Conservation (phyloP, 2,329 filamentous ascomycete genomes). For the Cadophora luteo-olivacea region DNA sequence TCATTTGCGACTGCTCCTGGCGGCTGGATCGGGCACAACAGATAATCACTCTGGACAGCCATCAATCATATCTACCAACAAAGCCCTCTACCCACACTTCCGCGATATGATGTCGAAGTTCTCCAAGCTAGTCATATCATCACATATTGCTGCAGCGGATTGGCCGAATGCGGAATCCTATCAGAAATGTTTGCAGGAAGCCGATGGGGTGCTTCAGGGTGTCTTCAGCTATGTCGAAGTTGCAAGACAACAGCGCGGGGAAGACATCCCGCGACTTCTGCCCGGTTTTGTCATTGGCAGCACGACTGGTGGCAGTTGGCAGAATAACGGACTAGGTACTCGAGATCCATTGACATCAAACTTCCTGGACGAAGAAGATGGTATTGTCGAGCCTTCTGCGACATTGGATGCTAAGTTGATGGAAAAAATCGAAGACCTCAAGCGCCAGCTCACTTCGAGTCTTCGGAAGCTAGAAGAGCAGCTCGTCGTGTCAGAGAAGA, state of each 20-base stretch:
- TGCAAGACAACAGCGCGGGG: constrained; percentile 88
- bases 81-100: constrained; percentile 95
- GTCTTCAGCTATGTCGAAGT: constrained; percentile 98
- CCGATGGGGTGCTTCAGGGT: constrained; percentile 92
- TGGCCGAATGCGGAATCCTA: constrained; percentile 94
- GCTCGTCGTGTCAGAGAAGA: constrained; percentile 77
- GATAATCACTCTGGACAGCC: constrained; percentile 99
- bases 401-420: constrained; percentile 78
- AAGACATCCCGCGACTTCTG: constrained; percentile 89
- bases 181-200: constrained; percentile 94
- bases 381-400: constrained; percentile 71
- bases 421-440: constrained; percentile 84
- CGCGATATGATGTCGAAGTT: constrained; percentile 99
- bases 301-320: constrained; percentile 86
- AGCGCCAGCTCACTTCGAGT: constrained; percentile 82
- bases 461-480: constrained; percentile 89
- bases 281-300: constrained; percentile 93
- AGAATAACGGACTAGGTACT: constrained; percentile 69
- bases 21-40: constrained; percentile 93
- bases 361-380: constrained; percentile 85
- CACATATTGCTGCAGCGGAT: constrained; percentile 95
- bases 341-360: constrained; percentile 79
- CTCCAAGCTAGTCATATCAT: constrained; percentile 97
- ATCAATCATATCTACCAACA: constrained; percentile 99
- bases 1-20: constrained; percentile 89